Conservation (phyloP, 2,329 filamentous ascomycete genomes). For the Zelopaecilomyces penicillatus region DNA sequence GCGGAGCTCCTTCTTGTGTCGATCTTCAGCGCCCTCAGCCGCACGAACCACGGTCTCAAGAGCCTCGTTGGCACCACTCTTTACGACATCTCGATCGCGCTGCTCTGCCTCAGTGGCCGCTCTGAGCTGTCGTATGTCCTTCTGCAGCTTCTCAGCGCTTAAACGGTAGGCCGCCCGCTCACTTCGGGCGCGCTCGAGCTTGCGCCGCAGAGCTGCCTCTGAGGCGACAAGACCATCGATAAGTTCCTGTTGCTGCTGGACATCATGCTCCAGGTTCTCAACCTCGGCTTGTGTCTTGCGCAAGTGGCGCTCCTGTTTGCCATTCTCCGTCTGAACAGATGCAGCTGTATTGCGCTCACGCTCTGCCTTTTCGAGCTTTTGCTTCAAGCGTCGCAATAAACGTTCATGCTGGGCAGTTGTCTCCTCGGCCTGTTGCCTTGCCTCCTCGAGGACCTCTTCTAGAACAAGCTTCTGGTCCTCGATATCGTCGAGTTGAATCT, state of each 20-base stretch:
- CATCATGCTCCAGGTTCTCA: constrained; percentile 63
- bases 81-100: constrained; percentile 14
- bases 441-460: constrained; percentile 50
- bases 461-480: constrained; percentile 51
- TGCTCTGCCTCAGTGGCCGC: constrained; percentile 14
- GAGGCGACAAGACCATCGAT: constrained; percentile 48
- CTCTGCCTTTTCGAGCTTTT: constrained; percentile 43
- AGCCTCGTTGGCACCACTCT: constrained; percentile 29
- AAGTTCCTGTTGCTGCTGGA: constrained; percentile 59
- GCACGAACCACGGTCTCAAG: constrained; percentile 52
- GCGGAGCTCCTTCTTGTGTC: constrained; percentile 66
- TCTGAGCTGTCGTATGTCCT: constrained; percentile 40
- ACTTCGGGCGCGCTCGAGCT: constrained; percentile 61
- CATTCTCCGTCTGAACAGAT: constrained; percentile 29
- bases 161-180: constrained; percentile 51
- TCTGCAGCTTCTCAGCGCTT: constrained; percentile 46
- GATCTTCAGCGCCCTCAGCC: constrained; percentile 54
- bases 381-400: constrained; percentile 34
- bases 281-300: constrained; percentile 55
- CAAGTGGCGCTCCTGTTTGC: constrained; percentile 50
- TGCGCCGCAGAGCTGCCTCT: constrained; percentile 54
- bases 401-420: constrained; percentile 35
- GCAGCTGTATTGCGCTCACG: constrained; percentile 34
- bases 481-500: constrained; percentile 45
- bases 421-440: constrained; percentile 43